phyloP scores from a whole-genome alignment of 2,329 filamentous ascomycete genomes.

The Monosporascus sp. region DNA sequence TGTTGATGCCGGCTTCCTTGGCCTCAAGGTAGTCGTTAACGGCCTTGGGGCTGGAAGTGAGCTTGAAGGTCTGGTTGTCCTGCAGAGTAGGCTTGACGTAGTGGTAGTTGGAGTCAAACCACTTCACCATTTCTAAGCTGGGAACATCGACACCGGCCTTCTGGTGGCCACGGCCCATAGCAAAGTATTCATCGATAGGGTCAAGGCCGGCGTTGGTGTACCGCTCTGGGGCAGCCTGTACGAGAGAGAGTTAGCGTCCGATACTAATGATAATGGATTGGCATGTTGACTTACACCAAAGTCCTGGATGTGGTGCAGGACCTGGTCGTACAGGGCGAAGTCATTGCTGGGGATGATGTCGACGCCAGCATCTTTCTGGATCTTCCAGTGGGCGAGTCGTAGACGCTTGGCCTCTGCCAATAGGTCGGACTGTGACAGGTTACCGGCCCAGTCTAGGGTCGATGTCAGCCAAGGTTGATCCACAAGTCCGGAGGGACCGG shows the following conservation, averaged over 20 bases:
- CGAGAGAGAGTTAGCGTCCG: slow-evolving; percentile 12
- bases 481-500: slow-evolving; percentile 2
- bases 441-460: slow-evolving; percentile 72
- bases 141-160: slow-evolving; percentile 91
- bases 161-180: slow-evolving; percentile 98
- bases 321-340: slow-evolving; percentile 98
- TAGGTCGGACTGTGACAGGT: slow-evolving; percentile 86
- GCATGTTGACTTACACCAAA: slow-evolving; percentile 66
- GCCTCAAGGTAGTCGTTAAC: slow-evolving; percentile 93
- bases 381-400: slow-evolving; percentile 96
- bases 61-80: slow-evolving; percentile 94
- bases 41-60: slow-evolving; percentile 82
- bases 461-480: slow-evolving; percentile 9
- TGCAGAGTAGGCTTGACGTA: slow-evolving; percentile 99
- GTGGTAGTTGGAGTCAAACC: slow-evolving; percentile 99
- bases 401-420: slow-evolving; percentile 95
- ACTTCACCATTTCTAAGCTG: slow-evolving; percentile 98
- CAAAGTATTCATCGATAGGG: slow-evolving; percentile 94
- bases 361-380: slow-evolving; percentile 97
- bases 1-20: slow-evolving; percentile 90
- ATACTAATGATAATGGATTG: neutral
- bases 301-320: slow-evolving; percentile 96
- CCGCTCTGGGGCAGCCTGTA: slow-evolving; percentile 79
- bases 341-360: slow-evolving; percentile 98
- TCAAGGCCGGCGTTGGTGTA: slow-evolving; percentile 88